These are phyloP conservation scores for Plenodomus tracheiphilus DNA, from an alignment of 2,329 filamentous ascomycete species.

Conservation along the genomic window DNA sequence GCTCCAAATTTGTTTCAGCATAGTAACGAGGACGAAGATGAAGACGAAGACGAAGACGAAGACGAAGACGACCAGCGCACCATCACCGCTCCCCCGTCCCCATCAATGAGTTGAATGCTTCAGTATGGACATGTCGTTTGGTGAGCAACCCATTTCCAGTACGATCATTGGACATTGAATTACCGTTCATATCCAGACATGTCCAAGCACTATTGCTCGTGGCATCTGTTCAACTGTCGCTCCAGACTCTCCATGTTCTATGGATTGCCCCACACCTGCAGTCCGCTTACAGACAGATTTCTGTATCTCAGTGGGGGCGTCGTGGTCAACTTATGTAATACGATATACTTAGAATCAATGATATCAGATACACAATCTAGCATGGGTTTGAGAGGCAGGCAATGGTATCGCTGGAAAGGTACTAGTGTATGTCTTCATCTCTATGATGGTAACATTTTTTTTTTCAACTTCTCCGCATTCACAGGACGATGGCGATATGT, in stretches of 20 bases:
- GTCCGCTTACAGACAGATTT: conserved; percentile 10
- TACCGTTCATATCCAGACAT: too few relatives aligned
- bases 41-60: conserved; percentile 34
- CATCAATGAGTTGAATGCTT: conserved; percentile 28
- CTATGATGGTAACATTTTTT: conserved; percentile 13
- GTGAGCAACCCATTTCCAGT: not conserved
- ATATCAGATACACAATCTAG: conserved; percentile 19
- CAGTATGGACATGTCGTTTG: not conserved
- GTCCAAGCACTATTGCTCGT: too few relatives aligned
- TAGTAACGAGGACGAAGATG: conserved; percentile 24
- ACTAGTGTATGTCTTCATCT: conserved; percentile 15
- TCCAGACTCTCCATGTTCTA: not conserved
- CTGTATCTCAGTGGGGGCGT: conserved; percentile 6
- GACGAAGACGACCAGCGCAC: conserved; percentile 42
- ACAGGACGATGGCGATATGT: conserved; percentile 18
- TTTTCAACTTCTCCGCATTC: conserved; percentile 17
- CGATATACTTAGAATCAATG: conserved; percentile 11
- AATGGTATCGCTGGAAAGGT: conserved; percentile 12
- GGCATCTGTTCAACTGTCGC: too few relatives aligned
- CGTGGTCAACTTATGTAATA: not conserved
- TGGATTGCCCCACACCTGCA: not conserved
- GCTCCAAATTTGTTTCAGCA: conserved; percentile 27
- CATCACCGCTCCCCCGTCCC: conserved; percentile 42
- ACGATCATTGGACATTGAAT: not conserved
- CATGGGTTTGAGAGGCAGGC: conserved; percentile 14